Base-by-base conservation (phyloP, 176 grass and related monocot species). In the Oryza coarctata region DNA sequence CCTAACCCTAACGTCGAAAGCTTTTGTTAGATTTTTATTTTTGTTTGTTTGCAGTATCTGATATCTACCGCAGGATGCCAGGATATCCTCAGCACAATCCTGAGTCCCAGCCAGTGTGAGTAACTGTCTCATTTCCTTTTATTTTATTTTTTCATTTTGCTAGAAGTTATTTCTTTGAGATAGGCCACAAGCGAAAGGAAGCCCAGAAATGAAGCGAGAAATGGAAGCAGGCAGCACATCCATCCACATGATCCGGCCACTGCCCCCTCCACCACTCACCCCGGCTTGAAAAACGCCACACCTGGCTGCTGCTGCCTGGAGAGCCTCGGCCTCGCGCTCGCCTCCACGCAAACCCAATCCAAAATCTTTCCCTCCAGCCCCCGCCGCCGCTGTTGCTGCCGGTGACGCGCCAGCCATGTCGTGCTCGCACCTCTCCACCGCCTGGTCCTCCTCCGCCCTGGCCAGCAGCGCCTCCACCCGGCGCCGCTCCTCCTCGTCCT, bases 261-360 rank as follows among this genome's bases (percentile, higher is more conserved):
- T 65, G 58, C 17, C 23, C 52, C 70, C 86, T 80, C 74, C 27
- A 77, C 76, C 90, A 92, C 75, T 86, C 87, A 71, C 26, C 43
- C 80, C 7, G 33, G 29, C 74, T 86, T 79, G 60, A 83, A 89
- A 86, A 77, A n/a, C n/a, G n/a, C 73, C 87, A 75, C 73, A 85
- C 50, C 50, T 55, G 50, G 2, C 31, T 70, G 69, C 85, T 72
- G 2, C 7, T 9, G 55, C 22, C 52, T 57, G 20, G 7, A 57
- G 3, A 5, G 12, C 20, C 12, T 2, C 2, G 1, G 17, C 52
- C 52, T 57, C 44, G 5, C 4, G n/a, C 84, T 78, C 50, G 20
- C 72, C 85, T 76, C 86, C 88, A 92, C 89, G 88, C 81, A 87
- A 89, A 93, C 74, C 86, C 86, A 93, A 93, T 91, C 91, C 87